A percentile compares a stretch with the other conserved stretches of the same genome.
These are phyloP conservation scores for Strobilomyces echinocephalus DNA, from an alignment of 768 basidiomycete species.

Conservation along the genomic window DNA sequence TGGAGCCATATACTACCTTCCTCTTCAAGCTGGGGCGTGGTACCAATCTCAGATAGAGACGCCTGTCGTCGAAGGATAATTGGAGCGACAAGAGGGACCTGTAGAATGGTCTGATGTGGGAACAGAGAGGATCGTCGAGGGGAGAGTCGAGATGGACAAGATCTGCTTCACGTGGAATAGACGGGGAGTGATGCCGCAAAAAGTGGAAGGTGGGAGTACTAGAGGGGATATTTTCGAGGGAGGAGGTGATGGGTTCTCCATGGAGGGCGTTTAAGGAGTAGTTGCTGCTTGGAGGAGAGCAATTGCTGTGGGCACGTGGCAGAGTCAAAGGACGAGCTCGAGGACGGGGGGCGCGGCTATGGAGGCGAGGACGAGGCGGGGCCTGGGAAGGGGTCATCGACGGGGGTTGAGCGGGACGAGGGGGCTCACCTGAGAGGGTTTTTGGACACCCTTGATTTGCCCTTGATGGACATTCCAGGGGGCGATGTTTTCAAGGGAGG, in stretches of 20 bases:
- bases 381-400: neutral
- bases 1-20: slow-evolving; percentile 30
- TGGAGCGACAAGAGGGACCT: slow-evolving; percentile 25
- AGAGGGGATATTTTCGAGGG: slow-evolving; percentile 42
- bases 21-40: slow-evolving; percentile 27
- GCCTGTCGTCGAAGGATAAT: slow-evolving; percentile 27
- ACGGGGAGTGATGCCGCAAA: slow-evolving; percentile 25
- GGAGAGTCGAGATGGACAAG: slow-evolving; percentile 26
- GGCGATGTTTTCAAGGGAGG: no score
- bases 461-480: slow-evolving; percentile 21
- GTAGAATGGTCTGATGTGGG: slow-evolving; percentile 31
- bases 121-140: slow-evolving; percentile 33
- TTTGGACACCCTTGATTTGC: no score
- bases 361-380: slow-evolving; percentile 7
- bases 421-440: slow-evolving; percentile 6
- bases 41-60: slow-evolving; percentile 27
- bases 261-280: slow-evolving; percentile 44
- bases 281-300: slow-evolving; percentile 8
- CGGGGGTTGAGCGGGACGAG: slow-evolving; percentile 4
- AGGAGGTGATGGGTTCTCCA: slow-evolving; percentile 38
- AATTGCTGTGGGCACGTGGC: slow-evolving; percentile 17
- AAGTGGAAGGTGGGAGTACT: slow-evolving; percentile 40
- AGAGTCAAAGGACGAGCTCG: slow-evolving; percentile 28
- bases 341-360: slow-evolving; percentile 16
- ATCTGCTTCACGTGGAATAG: slow-evolving; percentile 30